These are phyloP conservation scores for Cymbidium sinense DNA, from an alignment of 106 monocot genomes.

Conservation along the genomic window DNA sequence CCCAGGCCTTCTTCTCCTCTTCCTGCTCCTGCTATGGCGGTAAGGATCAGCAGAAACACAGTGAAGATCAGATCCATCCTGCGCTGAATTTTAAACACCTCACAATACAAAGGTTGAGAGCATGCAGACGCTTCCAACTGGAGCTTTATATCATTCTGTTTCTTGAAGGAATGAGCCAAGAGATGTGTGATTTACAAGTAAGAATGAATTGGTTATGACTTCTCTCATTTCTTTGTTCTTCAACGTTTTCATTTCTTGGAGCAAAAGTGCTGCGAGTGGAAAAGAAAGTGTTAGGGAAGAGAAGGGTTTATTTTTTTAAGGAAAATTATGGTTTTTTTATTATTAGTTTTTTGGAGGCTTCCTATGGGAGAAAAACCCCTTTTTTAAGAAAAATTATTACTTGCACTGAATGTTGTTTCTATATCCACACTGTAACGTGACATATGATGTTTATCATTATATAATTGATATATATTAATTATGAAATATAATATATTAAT, in stretches of 20 bases:
- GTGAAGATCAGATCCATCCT: neutral
- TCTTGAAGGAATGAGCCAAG: neutral
- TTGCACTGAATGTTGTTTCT: no score
- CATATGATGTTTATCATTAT: no score
- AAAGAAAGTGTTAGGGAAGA: no score
- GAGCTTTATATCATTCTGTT: neutral
- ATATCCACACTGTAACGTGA: no score
- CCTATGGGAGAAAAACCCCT: no score
- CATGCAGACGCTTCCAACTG: neutral
- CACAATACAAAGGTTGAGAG: neutral
- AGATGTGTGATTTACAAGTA: neutral
- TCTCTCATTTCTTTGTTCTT: neutral
- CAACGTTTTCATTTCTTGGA: neutral
- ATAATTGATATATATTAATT: no score
- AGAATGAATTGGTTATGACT: conserved; percentile 1
- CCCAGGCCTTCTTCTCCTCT: conserved; percentile 13
- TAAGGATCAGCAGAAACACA: neutral
- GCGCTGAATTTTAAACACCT: neutral
- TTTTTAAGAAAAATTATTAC: no score
- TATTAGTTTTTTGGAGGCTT: no score
- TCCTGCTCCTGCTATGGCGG: neutral
- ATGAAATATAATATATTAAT: no score
- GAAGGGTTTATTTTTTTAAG: no score
- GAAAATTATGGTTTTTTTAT: no score
- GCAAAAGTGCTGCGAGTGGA: no score